Conservation (phyloP, 768 basidiomycete genomes). For the Daedalea quercina region DNA sequence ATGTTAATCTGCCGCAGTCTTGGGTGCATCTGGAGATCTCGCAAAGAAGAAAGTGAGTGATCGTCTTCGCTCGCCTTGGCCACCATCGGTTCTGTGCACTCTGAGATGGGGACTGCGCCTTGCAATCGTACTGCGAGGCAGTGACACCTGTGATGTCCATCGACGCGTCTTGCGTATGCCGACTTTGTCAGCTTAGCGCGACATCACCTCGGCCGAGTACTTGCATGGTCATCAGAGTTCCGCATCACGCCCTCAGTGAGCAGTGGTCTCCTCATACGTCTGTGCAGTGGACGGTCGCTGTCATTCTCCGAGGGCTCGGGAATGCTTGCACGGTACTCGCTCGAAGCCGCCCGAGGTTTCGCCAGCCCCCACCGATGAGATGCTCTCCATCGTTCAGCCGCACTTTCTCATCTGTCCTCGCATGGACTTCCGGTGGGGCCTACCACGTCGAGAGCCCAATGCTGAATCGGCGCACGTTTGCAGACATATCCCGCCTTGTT, state of each 20-base stretch:
- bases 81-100: no score
- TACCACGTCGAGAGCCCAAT: not conserved
- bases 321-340: not conserved
- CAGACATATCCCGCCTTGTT: conserved; percentile 96
- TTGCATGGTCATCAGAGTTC: no score
- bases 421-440: not conserved
- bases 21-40: conserved; percentile 94
- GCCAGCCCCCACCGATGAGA: conserved; percentile 3
- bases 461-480: not conserved
- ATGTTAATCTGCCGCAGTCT: conserved; percentile 41
- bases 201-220: no score
- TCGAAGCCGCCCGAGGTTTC: conserved; percentile 7
- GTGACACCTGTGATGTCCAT: no score
- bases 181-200: no score
- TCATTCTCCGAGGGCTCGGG: not conserved
- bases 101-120: no score
- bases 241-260: no score
- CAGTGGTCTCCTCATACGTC: no score
- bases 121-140: no score
- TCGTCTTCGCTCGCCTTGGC: not conserved
- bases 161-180: no score
- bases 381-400: not conserved
- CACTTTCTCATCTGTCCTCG: not conserved
- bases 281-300: no score
- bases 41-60: conserved; percentile 90